Conservation (phyloP, 768 basidiomycete genomes). For the Scleroderma citrinum region DNA sequence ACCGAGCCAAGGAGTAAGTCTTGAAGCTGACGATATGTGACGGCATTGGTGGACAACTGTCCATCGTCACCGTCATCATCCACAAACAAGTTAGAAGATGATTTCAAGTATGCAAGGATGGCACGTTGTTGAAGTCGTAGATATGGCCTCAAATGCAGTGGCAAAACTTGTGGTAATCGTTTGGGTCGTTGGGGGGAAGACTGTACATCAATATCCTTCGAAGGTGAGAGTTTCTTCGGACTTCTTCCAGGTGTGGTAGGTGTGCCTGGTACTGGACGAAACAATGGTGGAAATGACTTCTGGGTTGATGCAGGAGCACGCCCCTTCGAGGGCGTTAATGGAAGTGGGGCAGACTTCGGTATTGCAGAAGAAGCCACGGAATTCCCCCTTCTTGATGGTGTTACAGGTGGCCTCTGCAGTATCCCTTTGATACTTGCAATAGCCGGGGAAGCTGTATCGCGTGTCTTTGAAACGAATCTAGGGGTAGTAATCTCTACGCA, state of each 20-base stretch:
- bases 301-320: constrained; percentile 13
- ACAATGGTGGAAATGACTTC: constrained; percentile 12
- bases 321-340: constrained; percentile 11
- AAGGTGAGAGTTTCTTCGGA: constrained; percentile 5
- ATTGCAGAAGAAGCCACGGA: background rate
- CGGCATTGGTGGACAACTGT: constrained; percentile 39
- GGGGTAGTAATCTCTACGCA: constrained; percentile 28
- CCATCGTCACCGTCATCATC: constrained; percentile 27
- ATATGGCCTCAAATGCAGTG: constrained; percentile 38
- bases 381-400: constrained; percentile 13
- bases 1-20: constrained; percentile 71
- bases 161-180: constrained; percentile 27
- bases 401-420: constrained; percentile 8
- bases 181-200: constrained; percentile 7
- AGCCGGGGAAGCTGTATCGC: constrained; percentile 11
- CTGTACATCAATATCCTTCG: constrained; percentile 9
- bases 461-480: constrained; percentile 5
- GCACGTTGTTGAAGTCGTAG: constrained; percentile 54
- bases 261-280: constrained; percentile 1
- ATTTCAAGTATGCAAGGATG: constrained; percentile 43
- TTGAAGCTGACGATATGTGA: constrained; percentile 51
- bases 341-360: constrained; percentile 4
- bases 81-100: constrained; percentile 15
- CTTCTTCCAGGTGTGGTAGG: constrained; percentile 15
- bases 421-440: background rate